phyloP scores from a whole-genome alignment of 2,329 filamentous ascomycete species.

The Fusarium foetens region DNA sequence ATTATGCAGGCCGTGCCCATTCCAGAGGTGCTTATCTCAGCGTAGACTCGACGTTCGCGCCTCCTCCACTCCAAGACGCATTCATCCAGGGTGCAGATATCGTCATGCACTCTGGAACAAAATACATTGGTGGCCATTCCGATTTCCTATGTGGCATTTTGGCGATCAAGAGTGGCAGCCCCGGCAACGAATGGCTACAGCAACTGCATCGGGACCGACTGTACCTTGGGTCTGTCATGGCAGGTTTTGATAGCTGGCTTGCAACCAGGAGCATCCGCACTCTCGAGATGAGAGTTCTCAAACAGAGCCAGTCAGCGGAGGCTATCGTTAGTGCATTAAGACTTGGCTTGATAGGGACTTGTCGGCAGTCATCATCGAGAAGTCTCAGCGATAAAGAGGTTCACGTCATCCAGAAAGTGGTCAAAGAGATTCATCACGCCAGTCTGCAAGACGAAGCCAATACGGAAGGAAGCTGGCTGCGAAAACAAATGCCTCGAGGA shows the following conservation, averaged over 20 bases:
- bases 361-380: rapidly evolving
- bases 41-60: constrained; percentile 92
- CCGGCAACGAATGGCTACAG: constrained; percentile 66
- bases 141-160: constrained; percentile 92
- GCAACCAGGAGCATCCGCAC: constrained; percentile 87
- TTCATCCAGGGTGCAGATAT: constrained; percentile 84
- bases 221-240: constrained; percentile 83
- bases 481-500: constrained; percentile 88
- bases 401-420: constrained; percentile 56
- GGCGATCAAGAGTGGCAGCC: constrained; percentile 55
- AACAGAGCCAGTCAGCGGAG: constrained; percentile 77
- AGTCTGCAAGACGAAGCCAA: constrained; percentile 74
- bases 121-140: constrained; percentile 95
- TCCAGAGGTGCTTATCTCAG: constrained; percentile 77
- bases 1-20: constrained; percentile 78
- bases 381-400: constrained; percentile 51
- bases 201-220: constrained; percentile 75
- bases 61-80: constrained; percentile 87
- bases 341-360: constrained; percentile 67
- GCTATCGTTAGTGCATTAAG: constrained; percentile 64
- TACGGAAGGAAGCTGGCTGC: constrained; percentile 74
- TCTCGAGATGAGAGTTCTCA: constrained; percentile 80
- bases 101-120: constrained; percentile 92
- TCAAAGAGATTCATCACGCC: constrained; percentile 78
- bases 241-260: constrained; percentile 90